Evolutionary conservation across 2,329 filamentous ascomycete genomes (phyloP), one percentile per base, ranked within the genome.

Genomic region (Cercospora citrullina): DNA sequence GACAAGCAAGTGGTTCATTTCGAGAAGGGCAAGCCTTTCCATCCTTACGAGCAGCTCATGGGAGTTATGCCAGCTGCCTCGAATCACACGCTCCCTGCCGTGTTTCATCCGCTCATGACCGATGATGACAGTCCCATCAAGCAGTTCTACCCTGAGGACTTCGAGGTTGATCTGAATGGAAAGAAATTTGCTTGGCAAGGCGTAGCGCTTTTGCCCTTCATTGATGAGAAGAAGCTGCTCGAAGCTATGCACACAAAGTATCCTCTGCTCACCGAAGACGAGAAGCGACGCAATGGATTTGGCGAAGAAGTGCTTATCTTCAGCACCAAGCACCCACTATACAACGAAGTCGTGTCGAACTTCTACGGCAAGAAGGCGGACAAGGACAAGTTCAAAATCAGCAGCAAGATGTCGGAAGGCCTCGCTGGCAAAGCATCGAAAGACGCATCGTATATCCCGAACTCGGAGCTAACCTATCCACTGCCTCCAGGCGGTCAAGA

Each of bases 171-270:
- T 79, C 82, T 98, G 51, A 99, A 99, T 73, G 95, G 95, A 64
- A 98, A 98, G 83, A 99, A 98, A 78, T 96, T 97, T 81, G 93
- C 93, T 0, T 99, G 96, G 95, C 94, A 98, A 79, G 95, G 95
- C 71, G 91, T 99, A 63, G 93, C 93, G 2, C 84, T 99, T 21
- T 85, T 99, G 36, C 95, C 95, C 0, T 99, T 98, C 79, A 99
- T 99, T 75, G 94, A 99, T 75, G 95, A 96, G 85, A 89, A 90
- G 63, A 89, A 94, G 63, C 83, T 99, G 18, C 84, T 99, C 8
- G 85, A 86, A 18, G 94, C 94, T 8, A 94, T 98, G 83, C 86
- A 88, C 59, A 90, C 89, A 71, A 93, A 91, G 74, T 97, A 97
- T 76, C 91, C 91, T 6, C 82, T 92, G 14, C 84, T 99, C 4